Evolutionary conservation across 371 early-diverging fungal species (phyloP), one percentile per base, ranked within the genome.

Genomic region (Mucor velutinosus): DNA sequence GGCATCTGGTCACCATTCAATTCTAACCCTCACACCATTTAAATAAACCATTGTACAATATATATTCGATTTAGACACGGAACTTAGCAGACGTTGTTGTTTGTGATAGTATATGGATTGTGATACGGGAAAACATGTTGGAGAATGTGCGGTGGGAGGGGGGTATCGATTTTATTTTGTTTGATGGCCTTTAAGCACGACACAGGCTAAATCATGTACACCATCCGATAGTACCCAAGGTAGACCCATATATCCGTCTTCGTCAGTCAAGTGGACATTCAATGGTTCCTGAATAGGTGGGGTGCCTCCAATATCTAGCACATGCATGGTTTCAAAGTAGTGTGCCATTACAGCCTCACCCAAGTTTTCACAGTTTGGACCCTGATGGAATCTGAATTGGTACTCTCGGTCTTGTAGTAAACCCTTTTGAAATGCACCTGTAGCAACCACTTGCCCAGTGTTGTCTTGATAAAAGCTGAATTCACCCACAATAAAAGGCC

Each of bases 1-100:
- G 94, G 94, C 60, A 92, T 93, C 62, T 94, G 93, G 92, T 92
- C 93, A 64, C 94, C 94, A 39, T 94, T 94, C 88, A 90, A 93
- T 65, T 76, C 89, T 53, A 79, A 85, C 63, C 88, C 87, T 59
- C 89, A 90, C 70, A 77, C 85, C 59, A 88, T 90, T 66, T 90
- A 86, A 72, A 72, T 33, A 17, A 56, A 56, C 23, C 23, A 21
- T 25, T 47, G 55, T 39, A 64, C 33, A 59, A 49, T 59, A 58
- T 19, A 57, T 49, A 23, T 15, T 41, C 41, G 41, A 41, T 17
- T 17, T 41, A 17, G 17, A 15, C 1, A 41, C 41, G 17, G 17
- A 27, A 8, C 25, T 10, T 35, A 60, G 5, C n/a, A 19, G 27
- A 41, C 1, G 41, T 5, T 41, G 41, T 17, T 35, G 37, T 12